Evolutionary conservation across 176 grass and related monocot species (phyloP), one percentile per base, ranked within the genome.

Genomic region (Guadua angustifolia): DNA sequence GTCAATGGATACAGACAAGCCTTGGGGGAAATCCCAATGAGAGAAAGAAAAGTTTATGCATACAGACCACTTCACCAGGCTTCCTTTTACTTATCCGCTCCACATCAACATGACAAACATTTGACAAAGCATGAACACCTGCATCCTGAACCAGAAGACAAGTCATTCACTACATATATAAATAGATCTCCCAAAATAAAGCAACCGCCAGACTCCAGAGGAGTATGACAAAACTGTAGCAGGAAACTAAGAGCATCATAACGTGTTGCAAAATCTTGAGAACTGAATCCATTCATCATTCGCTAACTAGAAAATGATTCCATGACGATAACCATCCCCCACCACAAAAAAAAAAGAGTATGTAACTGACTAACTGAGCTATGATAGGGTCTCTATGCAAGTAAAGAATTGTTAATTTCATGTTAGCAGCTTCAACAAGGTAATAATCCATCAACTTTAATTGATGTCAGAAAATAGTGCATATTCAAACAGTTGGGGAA

Each of bases 81-180:
- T 95, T 98, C 62, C 93, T 95, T 95, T 95, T 98, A 93, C 96
- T 98, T 91, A 94, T 95, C 65, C 91, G 85, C 89, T 98, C 89
- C 57, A 94, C 89, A 80, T 98, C 91, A 89, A 94, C 93, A 90
- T 98, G 96, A 42, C 89, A 98, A 83, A 94, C 91, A 84, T 98
- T 95, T 83, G 91, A 92, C 79, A 95, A 92, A 85, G 93, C 96
- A 94, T 95, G 96, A 81, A 98, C 93, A 76, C 91, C 96, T 77
- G 89, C 70, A 86, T 95, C 96, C 93, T 98, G 77, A 53, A 88
- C 50, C 47, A 85, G 72, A 73, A 46, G 35, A 68, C 46, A 82
- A 40, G 15, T 55, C 24, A 66, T 65, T 36, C 35, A 42, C 33
- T 80, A 45, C 29, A 59, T 61, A 59, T 61, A 76, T 40, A 60